Conservation (phyloP, 495 filamentous ascomycete species). For the Daldinia caldariorum region DNA sequence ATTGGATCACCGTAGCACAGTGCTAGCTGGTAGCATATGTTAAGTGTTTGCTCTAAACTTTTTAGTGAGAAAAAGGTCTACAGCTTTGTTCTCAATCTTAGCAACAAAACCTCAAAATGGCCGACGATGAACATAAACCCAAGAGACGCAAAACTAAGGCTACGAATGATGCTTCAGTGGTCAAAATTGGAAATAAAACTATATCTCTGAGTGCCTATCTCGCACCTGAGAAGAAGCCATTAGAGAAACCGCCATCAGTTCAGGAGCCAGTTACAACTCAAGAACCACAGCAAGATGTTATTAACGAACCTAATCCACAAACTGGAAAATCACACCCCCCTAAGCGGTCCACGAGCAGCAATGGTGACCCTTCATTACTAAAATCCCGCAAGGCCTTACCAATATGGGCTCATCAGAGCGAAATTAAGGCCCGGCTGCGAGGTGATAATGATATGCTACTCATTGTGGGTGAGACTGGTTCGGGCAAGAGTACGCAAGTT, state of each 20-base stretch:
- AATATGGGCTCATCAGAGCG: conserved; percentile 76
- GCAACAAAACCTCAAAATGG: conserved; percentile 21
- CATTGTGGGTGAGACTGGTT: conserved; percentile 92
- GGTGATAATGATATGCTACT: conserved; percentile 79
- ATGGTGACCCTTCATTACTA: conserved; percentile 49
- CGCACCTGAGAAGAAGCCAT: conserved; percentile 45
- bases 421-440: conserved; percentile 70
- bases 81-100: too few species aligned
- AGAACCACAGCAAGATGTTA: conserved; percentile 25
- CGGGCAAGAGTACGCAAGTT: conserved; percentile 96
- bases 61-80: too few species aligned
- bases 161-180: conserved; percentile 38
- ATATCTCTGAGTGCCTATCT: conserved; percentile 57
- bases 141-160: conserved; percentile 47
- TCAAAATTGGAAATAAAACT: conserved; percentile 53
- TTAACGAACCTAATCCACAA: conserved; percentile 1
- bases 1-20: too few species aligned
- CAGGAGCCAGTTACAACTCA: conserved; percentile 16
- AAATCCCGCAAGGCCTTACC: conserved; percentile 70
- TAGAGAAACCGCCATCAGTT: conserved; percentile 26
- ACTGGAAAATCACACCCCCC: conserved; percentile 8
- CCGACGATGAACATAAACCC: conserved; percentile 40
- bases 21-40: too few species aligned
- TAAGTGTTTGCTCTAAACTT: too few species aligned
- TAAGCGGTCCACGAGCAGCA: not conserved